Conservation (phyloP, 2,329 filamentous ascomycete species). For the Colletotrichum musicola region DNA sequence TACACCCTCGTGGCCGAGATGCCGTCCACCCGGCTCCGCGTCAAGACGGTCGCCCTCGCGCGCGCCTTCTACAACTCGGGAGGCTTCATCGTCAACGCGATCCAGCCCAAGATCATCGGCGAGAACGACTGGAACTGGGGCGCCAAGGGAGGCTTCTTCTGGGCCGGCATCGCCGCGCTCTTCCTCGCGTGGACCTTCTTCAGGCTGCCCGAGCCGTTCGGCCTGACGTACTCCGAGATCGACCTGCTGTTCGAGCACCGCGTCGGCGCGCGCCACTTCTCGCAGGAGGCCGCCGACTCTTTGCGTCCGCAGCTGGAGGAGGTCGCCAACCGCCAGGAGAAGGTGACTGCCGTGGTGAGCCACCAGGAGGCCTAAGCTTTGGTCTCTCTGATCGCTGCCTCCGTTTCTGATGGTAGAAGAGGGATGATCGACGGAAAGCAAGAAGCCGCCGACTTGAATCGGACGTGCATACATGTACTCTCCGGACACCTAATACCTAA, state of each 20-base stretch:
- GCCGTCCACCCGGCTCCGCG: slow-evolving; percentile 58
- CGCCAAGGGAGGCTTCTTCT: slow-evolving; percentile 47
- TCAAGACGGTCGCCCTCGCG: slow-evolving; percentile 60
- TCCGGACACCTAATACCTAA: not conserved
- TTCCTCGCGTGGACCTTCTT: slow-evolving; percentile 48
- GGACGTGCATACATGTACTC: not conserved
- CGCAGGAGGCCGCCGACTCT: slow-evolving; percentile 36
- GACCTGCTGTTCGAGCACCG: slow-evolving; percentile 45
- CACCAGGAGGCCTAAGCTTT: slow-evolving; percentile 26
- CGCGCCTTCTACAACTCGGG: slow-evolving; percentile 55
- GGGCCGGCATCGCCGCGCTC: slow-evolving; percentile 45
- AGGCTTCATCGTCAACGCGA: slow-evolving; percentile 53
- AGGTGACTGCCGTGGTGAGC: slow-evolving; percentile 28
- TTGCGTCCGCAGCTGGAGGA: slow-evolving; percentile 38
- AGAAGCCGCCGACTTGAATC: too few relatives aligned
- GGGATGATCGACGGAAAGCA: too few relatives aligned
- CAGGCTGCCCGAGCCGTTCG: slow-evolving; percentile 48
- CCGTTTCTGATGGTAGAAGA: too few relatives aligned
- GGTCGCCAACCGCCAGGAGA: slow-evolving; percentile 39
- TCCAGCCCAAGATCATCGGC: slow-evolving; percentile 38
- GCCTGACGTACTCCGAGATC: slow-evolving; percentile 42
- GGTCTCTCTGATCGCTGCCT: too few relatives aligned
- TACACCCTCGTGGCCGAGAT: slow-evolving; percentile 61
- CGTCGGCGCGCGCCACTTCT: slow-evolving; percentile 39
- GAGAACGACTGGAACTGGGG: slow-evolving; percentile 46